phyloP scores from a whole-genome alignment of 768 basidiomycete species.

The Rhizopogon roseolus region DNA sequence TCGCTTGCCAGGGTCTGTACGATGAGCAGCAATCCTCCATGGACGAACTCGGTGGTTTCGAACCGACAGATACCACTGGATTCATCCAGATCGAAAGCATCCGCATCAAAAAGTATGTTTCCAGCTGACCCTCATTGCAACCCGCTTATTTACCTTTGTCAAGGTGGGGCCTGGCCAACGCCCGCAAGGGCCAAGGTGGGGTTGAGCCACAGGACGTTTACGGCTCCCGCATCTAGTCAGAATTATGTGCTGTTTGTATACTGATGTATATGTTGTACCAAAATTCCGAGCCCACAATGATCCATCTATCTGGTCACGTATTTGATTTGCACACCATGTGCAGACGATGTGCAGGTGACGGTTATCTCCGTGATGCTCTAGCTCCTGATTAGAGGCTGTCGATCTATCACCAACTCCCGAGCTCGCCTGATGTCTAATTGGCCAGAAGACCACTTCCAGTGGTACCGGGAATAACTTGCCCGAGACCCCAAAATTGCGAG shows the following conservation, averaged over 20 bases:
- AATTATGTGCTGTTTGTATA: neutral
- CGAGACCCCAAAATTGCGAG: no score
- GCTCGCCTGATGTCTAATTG: no score
- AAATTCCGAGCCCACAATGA: no score
- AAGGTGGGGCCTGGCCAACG: constrained; percentile 87
- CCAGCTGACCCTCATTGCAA: neutral
- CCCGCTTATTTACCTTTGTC: constrained; percentile 1
- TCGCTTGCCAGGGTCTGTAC: constrained; percentile 70
- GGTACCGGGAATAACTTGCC: no score
- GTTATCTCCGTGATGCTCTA: no score
- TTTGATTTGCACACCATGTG: no score
- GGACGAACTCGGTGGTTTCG: constrained; percentile 98
- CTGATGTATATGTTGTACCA: no score
- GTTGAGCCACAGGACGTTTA: constrained; percentile 79
- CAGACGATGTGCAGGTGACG: no score
- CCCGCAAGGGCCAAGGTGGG: constrained; percentile 78
- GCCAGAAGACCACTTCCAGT: no score
- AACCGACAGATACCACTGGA: constrained; percentile 90
- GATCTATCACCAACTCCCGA: no score
- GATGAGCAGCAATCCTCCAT: constrained; percentile 95
- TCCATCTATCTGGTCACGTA: no score
- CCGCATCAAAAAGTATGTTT: constrained; percentile 88
- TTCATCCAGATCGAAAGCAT: constrained; percentile 99
- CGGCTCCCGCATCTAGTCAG: constrained; percentile 45
- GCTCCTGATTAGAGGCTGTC: no score